Percentiles rank a stretch among this genome's conserved stretches.
Conservation (phyloP, 305 asterid species). For the Caryopteris hybrid region DNA sequence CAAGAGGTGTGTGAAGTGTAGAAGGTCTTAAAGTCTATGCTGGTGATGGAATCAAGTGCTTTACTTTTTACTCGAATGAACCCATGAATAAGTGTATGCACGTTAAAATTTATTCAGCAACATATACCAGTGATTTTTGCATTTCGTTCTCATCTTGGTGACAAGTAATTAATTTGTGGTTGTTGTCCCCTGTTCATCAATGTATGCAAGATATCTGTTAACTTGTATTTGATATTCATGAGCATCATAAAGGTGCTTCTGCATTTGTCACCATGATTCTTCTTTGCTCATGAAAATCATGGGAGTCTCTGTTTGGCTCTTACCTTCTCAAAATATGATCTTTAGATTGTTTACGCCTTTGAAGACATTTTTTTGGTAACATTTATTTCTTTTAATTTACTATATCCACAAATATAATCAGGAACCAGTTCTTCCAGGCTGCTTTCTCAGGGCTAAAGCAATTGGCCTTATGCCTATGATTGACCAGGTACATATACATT, state of each 20-base stretch:
- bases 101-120: background rate
- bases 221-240: background rate
- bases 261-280: background rate
- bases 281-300: background rate
- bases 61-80: background rate
- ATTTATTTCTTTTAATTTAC: background rate
- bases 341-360: conserved; percentile 3
- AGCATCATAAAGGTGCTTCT: background rate
- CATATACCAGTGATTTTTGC: background rate
- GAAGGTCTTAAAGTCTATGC: no score
- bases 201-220: background rate
- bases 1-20: no score
- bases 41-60: no score
- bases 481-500: conserved; percentile 49
- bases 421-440: conserved; percentile 83
- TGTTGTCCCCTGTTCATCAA: background rate
- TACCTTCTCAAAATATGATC: background rate
- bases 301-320: background rate
- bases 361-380: no score
- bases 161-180: background rate
- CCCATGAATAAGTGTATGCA: background rate
- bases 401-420: conserved; percentile 21
- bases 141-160: background rate
- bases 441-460: conserved; percentile 78
- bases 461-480: conserved; percentile 89